Conservation (phyloP, 345 rosid species). For the Populus nigra region DNA sequence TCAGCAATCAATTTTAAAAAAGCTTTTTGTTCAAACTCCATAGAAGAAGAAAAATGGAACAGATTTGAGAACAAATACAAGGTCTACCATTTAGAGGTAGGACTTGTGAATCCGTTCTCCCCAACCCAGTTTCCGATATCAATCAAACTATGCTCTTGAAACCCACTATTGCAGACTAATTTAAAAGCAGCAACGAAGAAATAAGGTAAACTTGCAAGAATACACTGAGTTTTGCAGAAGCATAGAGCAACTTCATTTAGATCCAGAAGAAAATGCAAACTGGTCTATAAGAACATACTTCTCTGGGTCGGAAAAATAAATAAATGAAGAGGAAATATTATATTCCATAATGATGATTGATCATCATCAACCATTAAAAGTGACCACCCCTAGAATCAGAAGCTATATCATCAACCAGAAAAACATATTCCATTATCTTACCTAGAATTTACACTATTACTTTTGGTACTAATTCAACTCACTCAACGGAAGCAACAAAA, state of each 20-base stretch:
- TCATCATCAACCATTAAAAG: conserved; percentile 1
- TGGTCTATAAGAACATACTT: not conserved
- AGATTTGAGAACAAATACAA: not conserved
- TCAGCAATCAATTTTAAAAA: not conserved
- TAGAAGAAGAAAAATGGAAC: not conserved
- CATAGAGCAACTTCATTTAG: not conserved
- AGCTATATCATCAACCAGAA: not conserved
- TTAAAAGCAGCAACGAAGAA: not conserved
- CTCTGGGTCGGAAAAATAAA: not conserved
- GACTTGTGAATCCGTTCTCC: not conserved
- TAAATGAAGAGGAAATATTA: not conserved
- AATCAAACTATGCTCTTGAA: not conserved
- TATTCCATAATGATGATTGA: not conserved
- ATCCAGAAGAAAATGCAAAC: not conserved
- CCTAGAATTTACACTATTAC: not conserved
- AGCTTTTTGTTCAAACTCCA: not conserved
- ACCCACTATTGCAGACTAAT: not conserved
- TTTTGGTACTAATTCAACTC: conserved; percentile 2
- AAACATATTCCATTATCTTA: not conserved
- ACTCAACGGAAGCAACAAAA: not conserved
- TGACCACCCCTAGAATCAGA: conserved; percentile 3
- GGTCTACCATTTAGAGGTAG: not conserved
- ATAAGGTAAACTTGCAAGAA: not conserved
- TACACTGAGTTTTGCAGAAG: not conserved
- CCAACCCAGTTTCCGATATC: not conserved